Evolutionary conservation across 441 rosid species (phyloP).

Genomic region (Brassica balearica): DNA sequence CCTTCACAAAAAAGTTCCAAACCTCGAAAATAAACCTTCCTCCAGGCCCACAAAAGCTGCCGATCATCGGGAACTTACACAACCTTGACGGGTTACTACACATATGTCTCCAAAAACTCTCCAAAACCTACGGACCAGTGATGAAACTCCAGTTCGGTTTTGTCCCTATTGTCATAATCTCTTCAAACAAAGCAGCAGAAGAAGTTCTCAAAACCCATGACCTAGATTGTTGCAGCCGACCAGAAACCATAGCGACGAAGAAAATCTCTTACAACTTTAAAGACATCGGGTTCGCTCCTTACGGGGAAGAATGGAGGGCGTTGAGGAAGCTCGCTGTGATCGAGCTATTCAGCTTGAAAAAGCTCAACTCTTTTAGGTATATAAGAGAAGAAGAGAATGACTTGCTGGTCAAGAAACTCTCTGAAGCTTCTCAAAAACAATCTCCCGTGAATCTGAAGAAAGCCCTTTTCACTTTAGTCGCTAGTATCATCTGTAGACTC

Average conservation of each 20-base stretch:
- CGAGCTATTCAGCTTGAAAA: conserved; percentile 59
- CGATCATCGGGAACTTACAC: conserved; percentile 52
- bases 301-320: conserved; percentile 54
- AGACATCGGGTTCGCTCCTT: conserved; percentile 55
- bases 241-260: conserved; percentile 39
- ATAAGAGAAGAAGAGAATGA: conserved; percentile 56
- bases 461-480: conserved; percentile 40
- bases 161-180: conserved; percentile 40
- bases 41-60: conserved; percentile 47
- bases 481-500: conserved; percentile 44
- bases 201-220: conserved; percentile 54
- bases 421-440: conserved; percentile 38
- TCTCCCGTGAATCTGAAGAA: conserved; percentile 49
- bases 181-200: conserved; percentile 46
- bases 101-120: conserved; percentile 38
- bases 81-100: conserved; percentile 48
- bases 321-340: conserved; percentile 48
- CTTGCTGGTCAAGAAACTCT: conserved; percentile 44
- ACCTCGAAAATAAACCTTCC: conserved; percentile 42
- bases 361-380: conserved; percentile 48
- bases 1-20: conserved; percentile 16
- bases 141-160: conserved; percentile 48
- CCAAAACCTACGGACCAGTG: conserved; percentile 47
- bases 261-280: conserved; percentile 50
- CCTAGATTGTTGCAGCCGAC: conserved; percentile 56